A percentile compares a stretch with the other conserved stretches of the same genome.
Evolutionary conservation across 345 rosid genomes (phyloP).

Genomic region (Citrus mangshanensis): DNA sequence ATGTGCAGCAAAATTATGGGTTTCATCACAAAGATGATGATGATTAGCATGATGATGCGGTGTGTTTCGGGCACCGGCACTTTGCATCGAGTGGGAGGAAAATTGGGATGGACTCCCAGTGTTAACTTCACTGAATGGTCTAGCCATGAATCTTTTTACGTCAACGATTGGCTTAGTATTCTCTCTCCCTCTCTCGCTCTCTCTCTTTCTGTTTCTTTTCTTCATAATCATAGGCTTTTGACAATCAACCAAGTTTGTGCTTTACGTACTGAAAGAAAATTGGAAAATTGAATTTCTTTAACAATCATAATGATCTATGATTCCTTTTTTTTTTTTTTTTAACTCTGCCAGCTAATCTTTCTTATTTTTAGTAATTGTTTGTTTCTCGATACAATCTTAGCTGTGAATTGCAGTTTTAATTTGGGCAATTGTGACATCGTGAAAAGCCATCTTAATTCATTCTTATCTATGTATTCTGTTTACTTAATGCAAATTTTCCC

Average conservation of each 20-base stretch:
- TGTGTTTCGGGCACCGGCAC: conserved; percentile 7
- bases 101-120: conserved; percentile 26
- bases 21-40: not conserved
- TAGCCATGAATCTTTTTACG: conserved; percentile 17
- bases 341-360: not conserved
- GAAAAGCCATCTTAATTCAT: too few relatives aligned
- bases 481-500: too few relatives aligned
- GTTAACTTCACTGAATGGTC: conserved; percentile 39
- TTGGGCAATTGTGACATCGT: too few relatives aligned
- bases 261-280: too few relatives aligned
- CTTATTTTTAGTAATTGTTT: not conserved
- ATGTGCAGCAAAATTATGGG: not conserved
- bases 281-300: too few relatives aligned
- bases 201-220: not conserved
- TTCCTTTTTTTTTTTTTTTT: too few relatives aligned
- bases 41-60: not conserved
- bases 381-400: not conserved
- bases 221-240: not conserved
- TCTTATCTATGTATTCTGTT: too few relatives aligned
- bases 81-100: conserved; percentile 33
- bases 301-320: not conserved
- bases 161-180: conserved; percentile 44
- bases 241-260: too few relatives aligned
- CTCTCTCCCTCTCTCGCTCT: not conserved
- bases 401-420: not conserved